Evolutionary conservation across 805 yeast species (phyloP).

Genomic region (Yarrowia sp.): DNA sequence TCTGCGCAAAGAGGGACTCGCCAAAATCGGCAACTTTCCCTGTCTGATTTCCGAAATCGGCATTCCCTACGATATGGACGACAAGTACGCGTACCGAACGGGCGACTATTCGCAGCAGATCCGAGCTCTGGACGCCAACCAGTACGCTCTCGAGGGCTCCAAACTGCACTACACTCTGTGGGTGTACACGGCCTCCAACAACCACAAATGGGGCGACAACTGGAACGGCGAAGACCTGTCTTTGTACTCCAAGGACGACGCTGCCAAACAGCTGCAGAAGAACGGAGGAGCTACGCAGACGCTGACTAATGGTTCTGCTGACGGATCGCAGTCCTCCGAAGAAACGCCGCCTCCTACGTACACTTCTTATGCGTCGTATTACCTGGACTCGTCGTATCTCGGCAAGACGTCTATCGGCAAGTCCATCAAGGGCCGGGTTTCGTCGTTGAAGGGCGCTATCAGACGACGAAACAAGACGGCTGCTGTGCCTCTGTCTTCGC

Average conservation of each 20-base stretch:
- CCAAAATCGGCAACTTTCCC: constrained; percentile 73
- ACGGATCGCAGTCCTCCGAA: constrained; percentile 14
- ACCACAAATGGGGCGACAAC: constrained; percentile 85
- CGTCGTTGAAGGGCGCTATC: constrained; percentile 20
- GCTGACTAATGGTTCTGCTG: constrained; percentile 8
- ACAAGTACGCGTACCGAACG: constrained; percentile 67
- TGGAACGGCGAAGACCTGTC: constrained; percentile 97
- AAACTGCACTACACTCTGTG: constrained; percentile 79
- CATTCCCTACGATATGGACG: constrained; percentile 95
- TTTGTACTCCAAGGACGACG: constrained; percentile 64
- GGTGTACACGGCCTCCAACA: constrained; percentile 78
- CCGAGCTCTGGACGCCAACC: constrained; percentile 81
- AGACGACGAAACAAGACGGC: constrained; percentile 12
- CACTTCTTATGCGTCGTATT: constrained; percentile 19
- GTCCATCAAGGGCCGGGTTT: constrained; percentile 14
- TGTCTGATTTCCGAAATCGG: constrained; percentile 93
- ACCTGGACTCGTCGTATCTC: constrained; percentile 21
- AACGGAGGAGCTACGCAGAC: constrained; percentile 7
- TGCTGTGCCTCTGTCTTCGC: background rate
- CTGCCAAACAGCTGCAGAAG: constrained; percentile 22
- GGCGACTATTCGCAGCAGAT: constrained; percentile 79
- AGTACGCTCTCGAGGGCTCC: constrained; percentile 77
- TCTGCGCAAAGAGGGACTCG: constrained; percentile 68
- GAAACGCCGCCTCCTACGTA: constrained; percentile 16
- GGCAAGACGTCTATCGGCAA: constrained; percentile 17